A percentile compares a stretch with the other conserved stretches of the same genome.
Conservation (phyloP, 768 basidiomycete species). For the Lyophyllum atratum region DNA sequence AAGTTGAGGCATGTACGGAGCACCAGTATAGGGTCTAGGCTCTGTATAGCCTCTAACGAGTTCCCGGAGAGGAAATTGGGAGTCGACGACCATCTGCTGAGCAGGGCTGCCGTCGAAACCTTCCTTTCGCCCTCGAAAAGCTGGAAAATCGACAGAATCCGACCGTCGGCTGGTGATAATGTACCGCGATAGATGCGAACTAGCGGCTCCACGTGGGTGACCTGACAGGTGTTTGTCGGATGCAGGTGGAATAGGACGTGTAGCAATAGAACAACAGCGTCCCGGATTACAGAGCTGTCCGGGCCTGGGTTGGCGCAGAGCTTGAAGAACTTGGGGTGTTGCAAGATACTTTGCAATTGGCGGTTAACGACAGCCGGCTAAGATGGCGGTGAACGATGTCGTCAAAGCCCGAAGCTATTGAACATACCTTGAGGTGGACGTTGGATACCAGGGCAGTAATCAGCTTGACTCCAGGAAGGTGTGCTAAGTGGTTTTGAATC, state of each 20-base stretch:
- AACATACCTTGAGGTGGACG: conserved; percentile 61
- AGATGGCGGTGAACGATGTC: conserved; percentile 12
- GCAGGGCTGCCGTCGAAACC: conserved; percentile 60
- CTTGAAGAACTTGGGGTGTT: conserved; percentile 64
- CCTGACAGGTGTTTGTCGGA: conserved; percentile 83
- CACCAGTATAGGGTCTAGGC: conserved; percentile 66
- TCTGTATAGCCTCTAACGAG: conserved; percentile 66
- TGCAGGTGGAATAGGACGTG: conserved; percentile 72
- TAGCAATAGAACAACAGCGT: conserved; percentile 56
- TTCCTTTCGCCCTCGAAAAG: conserved; percentile 76
- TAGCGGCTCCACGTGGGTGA: conserved; percentile 80
- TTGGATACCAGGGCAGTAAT: conserved; percentile 39
- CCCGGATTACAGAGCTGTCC: conserved; percentile 34
- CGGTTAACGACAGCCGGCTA: conserved; percentile 76
- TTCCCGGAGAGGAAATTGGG: conserved; percentile 42
- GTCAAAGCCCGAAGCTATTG: neutral
- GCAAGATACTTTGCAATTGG: conserved; percentile 72
- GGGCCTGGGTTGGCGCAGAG: conserved; percentile 31
- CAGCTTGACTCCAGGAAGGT: conserved; percentile 42
- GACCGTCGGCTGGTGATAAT: conserved; percentile 61
- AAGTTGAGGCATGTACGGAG: conserved; percentile 74
- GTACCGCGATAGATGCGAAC: conserved; percentile 76
- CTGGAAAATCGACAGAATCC: conserved; percentile 73
- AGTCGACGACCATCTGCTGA: conserved; percentile 65
- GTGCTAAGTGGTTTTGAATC: conserved; percentile 59